These are phyloP conservation scores for Stephanodiscus minutulus DNA, from an alignment of 108 stramenopile genomes.

Conservation along the genomic window DNA sequence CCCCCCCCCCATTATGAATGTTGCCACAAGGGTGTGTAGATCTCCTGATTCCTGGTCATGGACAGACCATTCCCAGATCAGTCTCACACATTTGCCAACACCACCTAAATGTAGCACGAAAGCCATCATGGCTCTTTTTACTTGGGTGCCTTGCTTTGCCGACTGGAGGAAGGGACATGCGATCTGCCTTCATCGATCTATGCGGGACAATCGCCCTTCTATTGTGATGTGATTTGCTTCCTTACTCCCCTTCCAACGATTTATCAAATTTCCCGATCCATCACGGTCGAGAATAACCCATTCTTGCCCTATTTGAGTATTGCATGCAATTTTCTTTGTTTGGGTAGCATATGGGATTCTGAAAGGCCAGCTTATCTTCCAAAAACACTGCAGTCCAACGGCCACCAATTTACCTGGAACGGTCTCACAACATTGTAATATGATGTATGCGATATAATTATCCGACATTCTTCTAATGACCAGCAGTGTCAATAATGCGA, in stretches of 20 bases:
- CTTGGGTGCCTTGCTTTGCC: neutral
- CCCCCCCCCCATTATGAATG: no score
- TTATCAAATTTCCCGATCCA: conserved; percentile 43
- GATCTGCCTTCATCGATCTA: conserved; percentile 18
- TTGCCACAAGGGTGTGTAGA: no score
- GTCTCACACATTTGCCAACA: no score
- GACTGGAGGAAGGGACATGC: neutral
- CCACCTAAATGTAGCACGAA: no score
- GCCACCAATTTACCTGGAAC: conserved; percentile 52
- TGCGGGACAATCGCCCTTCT: conserved; percentile 31
- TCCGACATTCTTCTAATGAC: conserved; percentile 20
- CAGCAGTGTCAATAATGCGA: conserved; percentile 22
- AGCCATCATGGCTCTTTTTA: no score
- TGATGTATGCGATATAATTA: conserved; percentile 12
- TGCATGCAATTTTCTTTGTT: conserved; percentile 54
- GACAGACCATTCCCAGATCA: no score
- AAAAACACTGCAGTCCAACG: conserved; percentile 36
- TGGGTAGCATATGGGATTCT: conserved; percentile 63
- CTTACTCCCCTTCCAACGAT: conserved; percentile 64
- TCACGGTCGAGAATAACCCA: conserved; percentile 58
- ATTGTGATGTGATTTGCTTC: conserved; percentile 15
- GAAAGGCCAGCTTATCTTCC: conserved; percentile 47
- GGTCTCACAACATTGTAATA: conserved; percentile 42
- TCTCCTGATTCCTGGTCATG: no score
- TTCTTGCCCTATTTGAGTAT: conserved; percentile 77